phyloP scores from a whole-genome alignment of 2,329 filamentous ascomycete genomes.

The Cladorrhinum sp. region DNA sequence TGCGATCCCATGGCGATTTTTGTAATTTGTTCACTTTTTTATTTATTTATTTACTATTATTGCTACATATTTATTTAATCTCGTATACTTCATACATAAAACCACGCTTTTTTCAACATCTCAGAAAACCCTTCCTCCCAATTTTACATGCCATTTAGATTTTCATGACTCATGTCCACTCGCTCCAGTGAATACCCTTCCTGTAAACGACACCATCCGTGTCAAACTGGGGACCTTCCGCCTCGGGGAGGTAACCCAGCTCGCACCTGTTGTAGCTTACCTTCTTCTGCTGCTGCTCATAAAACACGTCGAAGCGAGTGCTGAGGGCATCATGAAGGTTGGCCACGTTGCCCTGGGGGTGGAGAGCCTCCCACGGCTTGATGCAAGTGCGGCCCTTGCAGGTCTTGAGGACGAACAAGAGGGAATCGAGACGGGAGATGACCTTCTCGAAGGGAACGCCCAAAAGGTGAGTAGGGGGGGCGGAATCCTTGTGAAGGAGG shows the following conservation, averaged over 20 bases:
- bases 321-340: conserved; percentile 51
- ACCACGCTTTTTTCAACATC: not conserved
- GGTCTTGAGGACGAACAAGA: conserved; percentile 59
- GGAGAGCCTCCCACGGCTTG: conserved; percentile 55
- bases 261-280: conserved; percentile 54
- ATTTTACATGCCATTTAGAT: no score
- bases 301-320: conserved; percentile 50
- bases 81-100: no score
- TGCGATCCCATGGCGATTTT: no score
- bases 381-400: conserved; percentile 54
- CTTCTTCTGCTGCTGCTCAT: conserved; percentile 44
- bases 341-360: conserved; percentile 50
- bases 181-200: conserved; percentile 28
- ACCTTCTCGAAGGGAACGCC: conserved; percentile 39
- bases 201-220: conserved; percentile 30
- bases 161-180: conserved; percentile 29
- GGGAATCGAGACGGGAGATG: conserved; percentile 51
- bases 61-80: no score
- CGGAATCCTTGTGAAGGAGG: conserved; percentile 28
- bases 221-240: conserved; percentile 52
- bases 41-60: no score
- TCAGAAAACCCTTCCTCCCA: not conserved
- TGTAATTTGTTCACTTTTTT: no score
- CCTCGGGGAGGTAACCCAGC: conserved; percentile 52
- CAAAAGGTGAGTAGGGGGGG: conserved; percentile 28